A percentile compares a stretch with the other conserved stretches of the same genome.
These are phyloP conservation scores for Angophora floribunda DNA, from an alignment of 345 rosid genomes.

Conservation along the genomic window DNA sequence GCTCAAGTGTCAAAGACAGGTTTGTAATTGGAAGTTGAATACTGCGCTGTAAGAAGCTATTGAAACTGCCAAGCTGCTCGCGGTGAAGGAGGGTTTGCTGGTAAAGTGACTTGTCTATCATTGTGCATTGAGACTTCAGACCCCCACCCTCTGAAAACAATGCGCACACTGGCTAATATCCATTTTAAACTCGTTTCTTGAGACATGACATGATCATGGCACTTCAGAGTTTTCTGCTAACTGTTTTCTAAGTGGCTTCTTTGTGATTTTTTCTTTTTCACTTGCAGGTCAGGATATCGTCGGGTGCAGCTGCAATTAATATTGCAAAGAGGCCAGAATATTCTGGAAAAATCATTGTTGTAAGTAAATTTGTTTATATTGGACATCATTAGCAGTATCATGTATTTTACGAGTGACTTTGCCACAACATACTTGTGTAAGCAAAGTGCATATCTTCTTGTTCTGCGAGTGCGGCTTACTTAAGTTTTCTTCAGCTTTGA, in stretches of 20 bases:
- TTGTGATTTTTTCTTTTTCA: neutral
- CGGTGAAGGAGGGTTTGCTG: constrained; percentile 75
- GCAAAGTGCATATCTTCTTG: neutral
- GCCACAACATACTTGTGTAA: neutral
- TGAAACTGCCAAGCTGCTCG: constrained; percentile 67
- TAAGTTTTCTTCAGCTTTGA: neutral
- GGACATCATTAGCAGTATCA: neutral
- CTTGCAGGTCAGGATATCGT: constrained; percentile 72
- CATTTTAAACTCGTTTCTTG: neutral
- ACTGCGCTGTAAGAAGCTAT: constrained; percentile 42
- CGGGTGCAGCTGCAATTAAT: constrained; percentile 86
- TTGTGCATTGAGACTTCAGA: neutral
- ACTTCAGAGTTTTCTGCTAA: neutral
- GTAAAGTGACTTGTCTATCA: constrained; percentile 22
- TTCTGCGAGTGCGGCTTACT: neutral
- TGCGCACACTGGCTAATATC: neutral
- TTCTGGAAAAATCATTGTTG: constrained; percentile 78
- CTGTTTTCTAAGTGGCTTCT: neutral
- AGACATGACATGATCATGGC: neutral
- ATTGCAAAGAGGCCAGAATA: constrained; percentile 78
- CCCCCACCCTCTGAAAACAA: neutral
- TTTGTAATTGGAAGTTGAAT: neutral
- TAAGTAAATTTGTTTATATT: constrained; percentile 14
- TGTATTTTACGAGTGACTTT: neutral
- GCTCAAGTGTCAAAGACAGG: constrained; percentile 93